Percentiles rank a stretch among this genome's conserved stretches.
These are phyloP conservation scores for Cerrena zonata DNA, from an alignment of 1,284 basidiomycete genomes.

Conservation along the genomic window DNA sequence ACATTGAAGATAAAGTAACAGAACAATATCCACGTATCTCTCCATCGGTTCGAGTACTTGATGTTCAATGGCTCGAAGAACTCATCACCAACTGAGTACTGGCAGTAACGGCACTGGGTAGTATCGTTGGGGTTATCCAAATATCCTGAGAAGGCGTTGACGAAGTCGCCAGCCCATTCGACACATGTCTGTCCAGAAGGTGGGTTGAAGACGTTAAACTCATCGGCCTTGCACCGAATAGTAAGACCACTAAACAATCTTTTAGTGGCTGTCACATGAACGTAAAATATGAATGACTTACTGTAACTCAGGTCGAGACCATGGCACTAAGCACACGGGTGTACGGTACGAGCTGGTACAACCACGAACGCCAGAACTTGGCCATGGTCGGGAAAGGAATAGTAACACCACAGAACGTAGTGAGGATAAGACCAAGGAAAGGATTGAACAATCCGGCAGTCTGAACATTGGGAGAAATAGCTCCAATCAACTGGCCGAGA, in stretches of 20 bases:
- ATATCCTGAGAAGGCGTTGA: slow-evolving; percentile 66
- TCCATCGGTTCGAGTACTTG: slow-evolving; percentile 58
- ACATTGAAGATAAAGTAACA: slow-evolving; percentile 70
- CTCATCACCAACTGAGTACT: slow-evolving; percentile 64
- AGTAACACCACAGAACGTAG: slow-evolving; percentile 77
- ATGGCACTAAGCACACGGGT: slow-evolving; percentile 72
- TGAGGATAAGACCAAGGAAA: slow-evolving; percentile 64
- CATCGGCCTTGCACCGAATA: slow-evolving; percentile 62
- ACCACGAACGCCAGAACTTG: slow-evolving; percentile 72
- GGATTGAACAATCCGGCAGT: slow-evolving; percentile 81
- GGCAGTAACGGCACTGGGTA: slow-evolving; percentile 65
- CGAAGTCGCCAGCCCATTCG: slow-evolving; percentile 67
- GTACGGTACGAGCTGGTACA: slow-evolving; percentile 67
- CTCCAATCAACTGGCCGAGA: slow-evolving; percentile 70
- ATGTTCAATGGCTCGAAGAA: slow-evolving; percentile 72
- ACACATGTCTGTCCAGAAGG: slow-evolving; percentile 72
- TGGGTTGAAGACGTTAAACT: slow-evolving; percentile 67
- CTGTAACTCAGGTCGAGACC: slow-evolving; percentile 77
- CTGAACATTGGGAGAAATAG: slow-evolving; percentile 69
- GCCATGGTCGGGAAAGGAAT: slow-evolving; percentile 67
- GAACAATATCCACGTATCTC: slow-evolving; percentile 70
- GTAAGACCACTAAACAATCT: slow-evolving; percentile 45
- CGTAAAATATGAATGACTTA: slow-evolving; percentile 19
- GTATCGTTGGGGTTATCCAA: slow-evolving; percentile 67
- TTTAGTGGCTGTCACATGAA: slow-evolving; percentile 9